Evolutionary conservation across 2,329 filamentous ascomycete genomes (phyloP).

Genomic region (Aspergillus novoparasiticus): DNA sequence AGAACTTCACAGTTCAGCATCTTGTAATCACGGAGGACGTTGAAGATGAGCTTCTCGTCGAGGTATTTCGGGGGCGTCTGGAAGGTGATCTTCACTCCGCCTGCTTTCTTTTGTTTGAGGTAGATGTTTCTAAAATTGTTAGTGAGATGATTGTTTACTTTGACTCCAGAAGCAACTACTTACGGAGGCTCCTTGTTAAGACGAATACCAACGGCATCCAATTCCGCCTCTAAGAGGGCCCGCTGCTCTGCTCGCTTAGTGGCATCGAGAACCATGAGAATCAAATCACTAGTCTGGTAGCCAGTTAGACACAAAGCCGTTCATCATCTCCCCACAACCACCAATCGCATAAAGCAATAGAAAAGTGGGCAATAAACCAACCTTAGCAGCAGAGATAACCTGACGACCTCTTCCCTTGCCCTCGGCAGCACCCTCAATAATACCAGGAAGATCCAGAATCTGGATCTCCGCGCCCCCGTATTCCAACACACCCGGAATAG

Average conservation of each 20-base stretch:
- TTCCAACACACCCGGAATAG: conserved; percentile 94
- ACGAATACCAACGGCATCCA: conserved; percentile 93
- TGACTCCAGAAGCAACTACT: conserved; percentile 32
- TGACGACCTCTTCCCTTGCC: conserved; percentile 94
- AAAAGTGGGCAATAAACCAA: conserved; percentile 23
- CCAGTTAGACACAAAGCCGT: conserved; percentile 6
- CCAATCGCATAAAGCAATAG: no score
- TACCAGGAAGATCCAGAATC: conserved; percentile 94
- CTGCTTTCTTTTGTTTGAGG: conserved; percentile 91
- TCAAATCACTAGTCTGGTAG: conserved; percentile 79
- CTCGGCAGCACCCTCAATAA: conserved; percentile 95
- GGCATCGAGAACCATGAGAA: conserved; percentile 95
- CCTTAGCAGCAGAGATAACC: conserved; percentile 94
- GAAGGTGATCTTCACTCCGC: conserved; percentile 99
- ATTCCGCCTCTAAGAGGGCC: conserved; percentile 82
- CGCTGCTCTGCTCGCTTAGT: conserved; percentile 96
- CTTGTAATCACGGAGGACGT: conserved; percentile 98
- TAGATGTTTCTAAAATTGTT: conserved; percentile 77
- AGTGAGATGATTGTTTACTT: neutral
- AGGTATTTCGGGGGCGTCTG: conserved; percentile 83
- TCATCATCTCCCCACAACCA: neutral
- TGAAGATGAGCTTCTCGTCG: conserved; percentile 97
- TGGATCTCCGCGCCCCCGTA: conserved; percentile 98
- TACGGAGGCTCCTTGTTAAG: conserved; percentile 89
- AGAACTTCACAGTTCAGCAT: conserved; percentile 97